Base-by-base conservation (phyloP, 306 rosid species). In the Vachellia collinsii region DNA sequence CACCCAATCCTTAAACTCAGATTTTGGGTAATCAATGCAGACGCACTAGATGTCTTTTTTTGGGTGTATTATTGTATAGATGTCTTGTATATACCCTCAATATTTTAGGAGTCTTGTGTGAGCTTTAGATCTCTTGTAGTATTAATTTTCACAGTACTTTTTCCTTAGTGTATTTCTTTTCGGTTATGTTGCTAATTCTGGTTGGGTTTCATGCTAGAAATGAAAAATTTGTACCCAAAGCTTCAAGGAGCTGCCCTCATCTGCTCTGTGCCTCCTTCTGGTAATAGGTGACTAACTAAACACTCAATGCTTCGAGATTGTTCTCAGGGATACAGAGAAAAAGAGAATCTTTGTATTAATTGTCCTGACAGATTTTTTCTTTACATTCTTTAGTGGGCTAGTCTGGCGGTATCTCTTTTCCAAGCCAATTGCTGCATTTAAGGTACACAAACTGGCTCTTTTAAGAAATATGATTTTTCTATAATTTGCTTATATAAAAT, bases 191-290 rank as follows among this genome's bases (percentile, higher is more conserved):
- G 48, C 78, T 87, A 75, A 87, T 65, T 75, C 63, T 79, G 12
- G 77, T 77, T 77, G 77, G 75, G 62, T 44, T 83, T 76, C 37
- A 80, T 83, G 69, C 42, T 86, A 73, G 86, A 76, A 63, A 66
- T 76, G 70, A 89, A 77, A 39, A 82, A 51, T 53, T 65, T 78
- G 46, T 94, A 72, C 82, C 96, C 92, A 9, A 77, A 74, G 83
- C 90, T 94, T 65, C 65, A 66, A 16, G 98, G 92, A 79, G 94
- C 98, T 77, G 91, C 61, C 66, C 92, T 94, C 72, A 89, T 90
- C 58, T 94, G 96, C 84, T 94, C 98, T 42, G 98, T 94, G 16
- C 98, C 98, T 81, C 98, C 98, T 76, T 88, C 98, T 61, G 98
- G 98, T 70, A 94, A 94, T 80, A 84, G 98, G 98, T 94, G 87